Base-by-base conservation (phyloP, 2,329 filamentous ascomycete genomes). In the Pseudogymnoascus sp. region DNA sequence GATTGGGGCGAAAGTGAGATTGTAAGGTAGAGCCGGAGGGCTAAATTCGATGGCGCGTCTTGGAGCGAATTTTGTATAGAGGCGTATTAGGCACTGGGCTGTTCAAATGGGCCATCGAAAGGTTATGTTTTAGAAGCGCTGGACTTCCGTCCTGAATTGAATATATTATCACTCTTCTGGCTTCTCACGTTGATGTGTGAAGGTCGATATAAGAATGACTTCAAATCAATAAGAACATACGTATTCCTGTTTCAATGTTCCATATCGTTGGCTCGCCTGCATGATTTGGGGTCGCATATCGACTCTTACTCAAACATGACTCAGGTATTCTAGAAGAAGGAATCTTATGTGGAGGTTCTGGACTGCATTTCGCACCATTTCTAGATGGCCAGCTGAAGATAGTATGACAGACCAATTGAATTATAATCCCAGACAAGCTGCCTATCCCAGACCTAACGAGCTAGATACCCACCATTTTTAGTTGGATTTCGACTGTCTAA, bases 1-100 rank as follows among this genome's bases (percentile, higher is more conserved):
- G 0, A 89, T 93, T 65, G 87, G 86, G 10, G 88, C 89, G 3
- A 83, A 79, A 67, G 79, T 89, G 29, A 75, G 77, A 60, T 68
- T 83, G 48, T 85, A 69, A 76, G 35, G 5, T 13, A 15, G 21
- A 13, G 10, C 5, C 2, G 13, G 12, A 15, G 12, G 33, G 27
- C 39, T 59, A 12, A 59, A 59, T 39, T 29, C 6, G 58, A 59
- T 21, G 48, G 48, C 29, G 48, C 48, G 48, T 13, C 8, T 33
- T 5, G 48, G 15, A 35, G 48, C 4, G 15, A 18, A 21, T 55
- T 31, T 15, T 35, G 48, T 2, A 8, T 33, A 55, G 5, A 33
- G 48, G 29, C 48, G 48, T 33, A 55, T 55, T 55, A 21, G 29
- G 29, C 45, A 33, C 15, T 18, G 29, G 5, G 8, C 35, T 35